Conservation (phyloP, 768 basidiomycete genomes). For the Lanmaoa rubissima region DNA sequence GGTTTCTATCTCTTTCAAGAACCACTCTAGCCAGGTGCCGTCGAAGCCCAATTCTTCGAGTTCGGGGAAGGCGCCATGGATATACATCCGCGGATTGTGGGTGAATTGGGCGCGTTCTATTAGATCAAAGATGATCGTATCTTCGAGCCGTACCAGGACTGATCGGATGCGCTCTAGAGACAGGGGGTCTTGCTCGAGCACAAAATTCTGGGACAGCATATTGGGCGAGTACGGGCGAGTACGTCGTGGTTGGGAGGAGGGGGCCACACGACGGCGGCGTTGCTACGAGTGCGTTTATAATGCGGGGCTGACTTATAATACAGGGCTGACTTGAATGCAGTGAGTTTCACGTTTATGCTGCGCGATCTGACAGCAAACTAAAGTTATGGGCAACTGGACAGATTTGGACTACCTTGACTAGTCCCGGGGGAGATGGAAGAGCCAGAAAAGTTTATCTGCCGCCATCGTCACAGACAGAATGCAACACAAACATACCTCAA, state of each 20-base stretch:
- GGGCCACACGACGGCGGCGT: neutral
- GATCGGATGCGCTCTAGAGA: conserved; percentile 86
- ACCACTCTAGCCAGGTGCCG: conserved; percentile 97
- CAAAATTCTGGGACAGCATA: conserved; percentile 68
- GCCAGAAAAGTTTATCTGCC: neutral
- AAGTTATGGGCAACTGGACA: neutral
- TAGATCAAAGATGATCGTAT: conserved; percentile 97
- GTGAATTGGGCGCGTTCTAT: conserved; percentile 98
- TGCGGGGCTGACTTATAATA: conserved; percentile 12
- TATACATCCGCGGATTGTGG: conserved; percentile 88
- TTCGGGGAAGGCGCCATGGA: conserved; percentile 74
- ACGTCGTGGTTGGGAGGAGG: conserved; percentile 14
- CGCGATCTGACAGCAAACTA: neutral
- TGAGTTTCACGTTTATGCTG: neutral
- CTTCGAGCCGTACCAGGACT: conserved; percentile 87
- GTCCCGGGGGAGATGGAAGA: neutral
- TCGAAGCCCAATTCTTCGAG: conserved; percentile 69
- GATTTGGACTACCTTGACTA: too few species aligned
- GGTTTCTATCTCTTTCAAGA: conserved; percentile 89
- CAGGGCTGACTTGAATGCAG: neutral
- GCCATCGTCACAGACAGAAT: neutral
- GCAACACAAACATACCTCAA: neutral
- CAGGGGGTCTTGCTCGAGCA: conserved; percentile 69
- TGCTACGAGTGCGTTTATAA: conserved; percentile 9
- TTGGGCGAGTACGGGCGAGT: neutral